Evolutionary conservation across 1,139 yeast genomes (phyloP), one percentile per base, ranked within the genome.

Genomic region (Hyphopichia khmerensis): DNA sequence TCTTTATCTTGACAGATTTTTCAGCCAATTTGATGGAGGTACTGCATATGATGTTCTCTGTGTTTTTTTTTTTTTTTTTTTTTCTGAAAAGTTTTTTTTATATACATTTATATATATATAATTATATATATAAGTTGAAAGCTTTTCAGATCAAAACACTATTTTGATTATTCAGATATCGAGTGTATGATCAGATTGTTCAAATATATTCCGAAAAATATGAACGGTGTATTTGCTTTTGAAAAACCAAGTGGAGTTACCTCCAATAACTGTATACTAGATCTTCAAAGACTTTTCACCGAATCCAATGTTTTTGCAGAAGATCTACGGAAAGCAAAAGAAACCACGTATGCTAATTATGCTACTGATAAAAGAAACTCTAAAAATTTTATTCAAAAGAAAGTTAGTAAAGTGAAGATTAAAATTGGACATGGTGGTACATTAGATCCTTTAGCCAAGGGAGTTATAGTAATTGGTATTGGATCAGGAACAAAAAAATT

Each of bases 371-470:
- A 50, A 62, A 77, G 63, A 61, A 76, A 67, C 76, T 69, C 66
- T 60, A 71, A 50, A 63, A 65, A 60, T 55, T 67, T 61, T 59
- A 75, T 64, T 53, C 72, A 51, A 43, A 74, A 80, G 45, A 75
- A 75, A 42, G 68, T 76, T 29, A 65, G 76, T 38, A 67, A 72
- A 40, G 65, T 78, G n/a, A 82, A 82, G 54, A 80, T 91, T 26
- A 93, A 95, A 58, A 85, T 93, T 69, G 99, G 99, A 1, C 99
- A 95, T 63, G 99, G 99, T 7, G 99, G 99, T 6, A 93, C 99
- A 0, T 71, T 95, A 36, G 99, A 95, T 57, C 98, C 98, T 0
- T 64, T 89, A 43, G 99, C 99, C 0, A 82, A 90, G 26, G 99
- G 99, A 8, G 93, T 93, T 2, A 64, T 93, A 45, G 95, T 95